These are phyloP conservation scores for Plasmopara viticola DNA, from an alignment of 352 stramenopile species.

Conservation along the genomic window DNA sequence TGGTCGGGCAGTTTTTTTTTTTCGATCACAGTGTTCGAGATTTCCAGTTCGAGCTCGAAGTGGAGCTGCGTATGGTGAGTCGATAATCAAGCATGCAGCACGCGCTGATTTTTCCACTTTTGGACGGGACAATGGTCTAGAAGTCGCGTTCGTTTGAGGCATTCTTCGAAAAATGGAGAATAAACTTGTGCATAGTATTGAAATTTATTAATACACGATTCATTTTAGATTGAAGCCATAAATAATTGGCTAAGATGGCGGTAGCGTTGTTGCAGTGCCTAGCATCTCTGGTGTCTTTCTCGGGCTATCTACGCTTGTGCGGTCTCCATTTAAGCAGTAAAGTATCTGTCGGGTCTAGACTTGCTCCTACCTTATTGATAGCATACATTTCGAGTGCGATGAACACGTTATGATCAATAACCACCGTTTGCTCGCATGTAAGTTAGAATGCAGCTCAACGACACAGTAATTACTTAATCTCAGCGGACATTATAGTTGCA, in stretches of 20 bases:
- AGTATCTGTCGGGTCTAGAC: no score
- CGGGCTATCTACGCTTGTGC: no score
- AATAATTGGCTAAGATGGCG: slow-evolving; percentile 26
- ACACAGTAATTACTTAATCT: no score
- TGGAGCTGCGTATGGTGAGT: slow-evolving; percentile 18
- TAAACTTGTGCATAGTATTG: background rate
- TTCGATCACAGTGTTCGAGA: background rate
- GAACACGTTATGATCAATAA: no score
- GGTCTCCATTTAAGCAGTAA: no score
- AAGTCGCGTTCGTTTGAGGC: background rate
- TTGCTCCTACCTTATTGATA: no score
- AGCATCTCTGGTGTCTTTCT: slow-evolving; percentile 13
- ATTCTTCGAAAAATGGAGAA: slow-evolving; percentile 11
- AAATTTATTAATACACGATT: slow-evolving; percentile 15
- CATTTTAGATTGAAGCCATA: slow-evolving; percentile 12
- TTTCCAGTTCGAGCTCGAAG: slow-evolving; percentile 7
- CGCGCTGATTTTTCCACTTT: slow-evolving; percentile 14
- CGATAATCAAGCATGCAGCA: slow-evolving; percentile 12
- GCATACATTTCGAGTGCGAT: no score
- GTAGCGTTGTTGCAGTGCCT: slow-evolving; percentile 65
- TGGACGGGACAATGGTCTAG: slow-evolving; percentile 19
- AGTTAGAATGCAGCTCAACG: no score
- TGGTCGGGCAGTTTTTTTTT: slow-evolving; percentile 6
- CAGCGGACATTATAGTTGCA: no score
- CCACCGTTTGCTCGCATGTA: no score